These are phyloP conservation scores for Colletotrichum theobromicola DNA, from an alignment of 2,329 filamentous ascomycete species.

Conservation along the genomic window DNA sequence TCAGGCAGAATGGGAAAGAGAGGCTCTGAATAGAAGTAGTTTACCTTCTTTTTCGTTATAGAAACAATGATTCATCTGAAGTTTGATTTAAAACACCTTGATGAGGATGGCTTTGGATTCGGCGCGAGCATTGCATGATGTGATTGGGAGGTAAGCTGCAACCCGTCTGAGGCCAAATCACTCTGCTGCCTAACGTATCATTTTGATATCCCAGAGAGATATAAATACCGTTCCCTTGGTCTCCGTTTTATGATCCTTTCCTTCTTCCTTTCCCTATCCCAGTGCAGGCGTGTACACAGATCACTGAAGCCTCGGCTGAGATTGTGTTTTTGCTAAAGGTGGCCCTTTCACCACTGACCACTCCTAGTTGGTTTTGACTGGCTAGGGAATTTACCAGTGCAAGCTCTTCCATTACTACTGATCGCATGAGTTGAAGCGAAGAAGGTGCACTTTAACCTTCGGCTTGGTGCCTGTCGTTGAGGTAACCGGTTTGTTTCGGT, in stretches of 20 bases:
- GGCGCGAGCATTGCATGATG: too few species aligned
- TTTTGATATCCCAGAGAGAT: neutral
- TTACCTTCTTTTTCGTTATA: too few species aligned
- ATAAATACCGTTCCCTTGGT: neutral
- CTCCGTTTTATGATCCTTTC: slow-evolving; percentile 12
- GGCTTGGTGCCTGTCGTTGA: neutral
- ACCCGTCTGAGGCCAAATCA: neutral
- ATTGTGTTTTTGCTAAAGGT: slow-evolving; percentile 88
- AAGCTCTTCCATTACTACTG: neutral
- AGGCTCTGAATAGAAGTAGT: neutral
- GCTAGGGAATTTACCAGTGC: slow-evolving; percentile 70
- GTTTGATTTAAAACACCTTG: too few species aligned
- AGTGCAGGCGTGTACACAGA: slow-evolving; percentile 78
- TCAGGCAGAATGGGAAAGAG: neutral
- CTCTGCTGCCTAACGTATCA: neutral
- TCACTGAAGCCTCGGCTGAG: slow-evolving; percentile 88
- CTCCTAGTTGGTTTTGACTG: slow-evolving; percentile 72
- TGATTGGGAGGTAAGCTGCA: too few species aligned
- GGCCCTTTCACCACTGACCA: slow-evolving; percentile 77
- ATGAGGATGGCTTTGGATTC: too few species aligned
- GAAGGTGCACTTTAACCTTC: neutral
- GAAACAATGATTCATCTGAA: too few species aligned
- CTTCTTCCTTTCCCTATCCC: slow-evolving; percentile 54
- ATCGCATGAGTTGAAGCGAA: neutral
- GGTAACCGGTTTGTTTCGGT: neutral